phyloP scores from a whole-genome alignment of 352 stramenopile species.

The Phytophthora sojae region DNA sequence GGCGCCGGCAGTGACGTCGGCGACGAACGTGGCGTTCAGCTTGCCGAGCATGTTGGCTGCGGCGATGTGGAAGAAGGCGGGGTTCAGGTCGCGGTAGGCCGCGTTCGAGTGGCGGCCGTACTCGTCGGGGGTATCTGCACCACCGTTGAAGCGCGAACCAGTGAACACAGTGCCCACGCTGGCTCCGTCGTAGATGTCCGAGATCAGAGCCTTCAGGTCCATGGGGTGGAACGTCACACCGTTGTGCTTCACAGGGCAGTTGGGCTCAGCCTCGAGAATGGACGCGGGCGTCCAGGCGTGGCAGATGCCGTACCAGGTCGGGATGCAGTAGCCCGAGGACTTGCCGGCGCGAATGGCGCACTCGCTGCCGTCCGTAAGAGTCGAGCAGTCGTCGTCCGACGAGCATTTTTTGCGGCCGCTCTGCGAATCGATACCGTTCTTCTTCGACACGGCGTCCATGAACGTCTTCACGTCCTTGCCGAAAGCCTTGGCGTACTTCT shows the following conservation, averaged over 20 bases:
- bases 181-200: not conserved
- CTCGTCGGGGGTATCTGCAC: conserved; percentile 1
- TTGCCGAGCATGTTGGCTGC: conserved; percentile 48
- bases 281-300: not conserved
- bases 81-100: conserved; percentile 47
- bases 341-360: conserved; percentile 41
- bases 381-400: conserved; percentile 38
- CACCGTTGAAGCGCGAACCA: not conserved
- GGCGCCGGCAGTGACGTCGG: conserved; percentile 42
- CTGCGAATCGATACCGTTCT: conserved; percentile 39
- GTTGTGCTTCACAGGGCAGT: not conserved
- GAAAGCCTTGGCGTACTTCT: conserved; percentile 54
- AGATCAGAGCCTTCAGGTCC: not conserved
- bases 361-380: conserved; percentile 35
- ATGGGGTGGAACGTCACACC: not conserved
- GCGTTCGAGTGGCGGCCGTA: conserved; percentile 47
- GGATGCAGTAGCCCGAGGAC: conserved; percentile 42
- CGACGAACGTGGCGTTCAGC: conserved; percentile 46
- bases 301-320: conserved; percentile 3
- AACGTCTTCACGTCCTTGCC: conserved; percentile 37
- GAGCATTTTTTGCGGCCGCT: conserved; percentile 32
- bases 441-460: conserved; percentile 41
- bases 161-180: not conserved
- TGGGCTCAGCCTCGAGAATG: not conserved
- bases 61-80: conserved; percentile 52